These are phyloP conservation scores for Sporothrix dimorphospora DNA, from an alignment of 2,329 filamentous ascomycete genomes.

Conservation along the genomic window DNA sequence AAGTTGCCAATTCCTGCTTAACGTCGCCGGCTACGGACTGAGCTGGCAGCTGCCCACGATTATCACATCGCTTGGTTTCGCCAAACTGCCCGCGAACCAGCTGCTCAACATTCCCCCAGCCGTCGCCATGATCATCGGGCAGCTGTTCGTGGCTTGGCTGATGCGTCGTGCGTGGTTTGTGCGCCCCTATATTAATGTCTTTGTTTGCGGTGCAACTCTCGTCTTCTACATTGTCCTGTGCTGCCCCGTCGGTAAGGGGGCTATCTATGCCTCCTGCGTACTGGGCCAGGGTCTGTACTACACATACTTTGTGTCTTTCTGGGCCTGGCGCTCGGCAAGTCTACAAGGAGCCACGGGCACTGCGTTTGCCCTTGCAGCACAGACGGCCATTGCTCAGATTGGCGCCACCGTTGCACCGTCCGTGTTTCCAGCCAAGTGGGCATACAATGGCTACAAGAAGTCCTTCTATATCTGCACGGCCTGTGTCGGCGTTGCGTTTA, in stretches of 20 bases:
- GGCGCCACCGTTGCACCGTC: not conserved
- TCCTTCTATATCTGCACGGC: not conserved
- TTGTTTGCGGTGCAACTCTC: not conserved
- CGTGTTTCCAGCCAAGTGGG: not conserved
- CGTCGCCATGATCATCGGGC: not conserved
- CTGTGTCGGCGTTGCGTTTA: not conserved
- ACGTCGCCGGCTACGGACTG: conserved; percentile 46
- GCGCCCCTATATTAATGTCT: not conserved
- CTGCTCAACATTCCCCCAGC: conserved; percentile 50
- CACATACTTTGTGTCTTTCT: conserved; percentile 51
- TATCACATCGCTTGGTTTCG: conserved; percentile 48
- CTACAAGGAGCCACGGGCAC: conserved; percentile 37
- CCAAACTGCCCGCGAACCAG: conserved; percentile 48
- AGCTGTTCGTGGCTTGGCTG: conserved; percentile 7
- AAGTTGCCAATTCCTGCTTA: not conserved
- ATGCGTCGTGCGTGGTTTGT: not conserved
- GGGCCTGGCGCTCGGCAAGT: conserved; percentile 50
- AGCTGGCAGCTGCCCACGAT: conserved; percentile 49
- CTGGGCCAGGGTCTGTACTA: conserved; percentile 50
- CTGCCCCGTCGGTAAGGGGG: not conserved
- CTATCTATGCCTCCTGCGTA: not conserved
- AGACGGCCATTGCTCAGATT: not conserved
- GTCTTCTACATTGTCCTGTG: not conserved
- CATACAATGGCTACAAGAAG: not conserved
- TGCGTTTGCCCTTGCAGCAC: not conserved